These are phyloP conservation scores for Prinsepia uniflora DNA, from an alignment of 306 rosid species.

Conservation along the genomic window DNA sequence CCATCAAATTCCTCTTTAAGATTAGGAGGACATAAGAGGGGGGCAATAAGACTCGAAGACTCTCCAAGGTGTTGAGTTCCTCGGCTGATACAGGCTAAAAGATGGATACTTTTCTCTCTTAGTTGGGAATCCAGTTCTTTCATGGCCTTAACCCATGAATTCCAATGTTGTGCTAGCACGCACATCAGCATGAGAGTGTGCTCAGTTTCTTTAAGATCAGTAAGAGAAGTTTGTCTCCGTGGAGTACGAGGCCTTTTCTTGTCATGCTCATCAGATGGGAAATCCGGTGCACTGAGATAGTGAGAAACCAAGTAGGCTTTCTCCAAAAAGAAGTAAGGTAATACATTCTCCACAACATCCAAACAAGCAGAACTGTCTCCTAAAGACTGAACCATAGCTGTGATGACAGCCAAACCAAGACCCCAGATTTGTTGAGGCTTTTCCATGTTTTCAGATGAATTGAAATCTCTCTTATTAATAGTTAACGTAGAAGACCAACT, in stretches of 20 bases:
- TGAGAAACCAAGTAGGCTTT: slow-evolving; percentile 56
- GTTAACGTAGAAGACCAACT: slow-evolving; percentile 34
- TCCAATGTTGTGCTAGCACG: slow-evolving; percentile 75
- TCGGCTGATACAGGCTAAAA: slow-evolving; percentile 84
- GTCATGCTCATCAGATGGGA: slow-evolving; percentile 69
- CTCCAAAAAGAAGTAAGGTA: slow-evolving; percentile 77
- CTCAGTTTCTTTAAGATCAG: slow-evolving; percentile 73
- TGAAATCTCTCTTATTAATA: slow-evolving; percentile 32
- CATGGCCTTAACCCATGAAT: slow-evolving; percentile 71
- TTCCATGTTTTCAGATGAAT: slow-evolving; percentile 43
- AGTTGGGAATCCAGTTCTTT: slow-evolving; percentile 64
- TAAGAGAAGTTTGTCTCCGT: slow-evolving; percentile 54
- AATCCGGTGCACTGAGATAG: slow-evolving; percentile 69
- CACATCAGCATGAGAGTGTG: slow-evolving; percentile 82
- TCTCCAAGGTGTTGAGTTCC: slow-evolving; percentile 70
- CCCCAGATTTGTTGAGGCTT: slow-evolving; percentile 77
- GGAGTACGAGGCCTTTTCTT: slow-evolving; percentile 73
- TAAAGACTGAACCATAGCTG: slow-evolving; percentile 81
- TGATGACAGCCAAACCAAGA: slow-evolving; percentile 78
- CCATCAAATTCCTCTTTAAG: slow-evolving; percentile 72
- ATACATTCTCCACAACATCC: slow-evolving; percentile 64
- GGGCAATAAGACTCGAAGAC: slow-evolving; percentile 40
- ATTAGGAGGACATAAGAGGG: slow-evolving; percentile 68
- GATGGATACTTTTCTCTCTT: slow-evolving; percentile 89
- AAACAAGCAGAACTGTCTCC: slow-evolving; percentile 68